phyloP scores from a whole-genome alignment of 1,284 basidiomycete genomes.

The Schizophyllum commune region DNA sequence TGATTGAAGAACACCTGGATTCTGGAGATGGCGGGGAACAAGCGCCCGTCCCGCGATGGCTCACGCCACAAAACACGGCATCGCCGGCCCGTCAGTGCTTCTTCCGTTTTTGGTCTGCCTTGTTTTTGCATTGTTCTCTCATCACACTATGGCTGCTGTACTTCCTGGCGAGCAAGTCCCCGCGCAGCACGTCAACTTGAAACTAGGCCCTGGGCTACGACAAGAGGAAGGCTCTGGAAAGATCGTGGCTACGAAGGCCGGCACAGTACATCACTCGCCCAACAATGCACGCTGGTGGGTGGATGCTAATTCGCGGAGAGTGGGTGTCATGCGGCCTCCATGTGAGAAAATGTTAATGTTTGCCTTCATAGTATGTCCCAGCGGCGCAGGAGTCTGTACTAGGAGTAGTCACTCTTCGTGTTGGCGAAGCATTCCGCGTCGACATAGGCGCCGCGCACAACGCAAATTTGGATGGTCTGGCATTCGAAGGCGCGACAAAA shows the following conservation, averaged over 20 bases:
- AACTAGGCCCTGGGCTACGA: conserved; percentile 69
- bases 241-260: conserved; percentile 52
- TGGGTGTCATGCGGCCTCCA: conserved; percentile 26
- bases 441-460: conserved; percentile 77
- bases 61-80: background rate
- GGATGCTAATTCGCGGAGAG: conserved; percentile 69
- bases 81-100: background rate
- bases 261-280: conserved; percentile 56
- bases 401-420: conserved; percentile 60
- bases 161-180: conserved; percentile 65
- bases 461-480: conserved; percentile 71
- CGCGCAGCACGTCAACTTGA: conserved; percentile 67
- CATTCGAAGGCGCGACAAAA: conserved; percentile 84
- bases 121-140: background rate
- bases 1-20: no score
- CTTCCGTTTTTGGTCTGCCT: background rate
- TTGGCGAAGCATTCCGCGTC: conserved; percentile 75
- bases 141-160: conserved; percentile 19
- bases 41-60: background rate
- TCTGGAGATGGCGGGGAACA: no score
- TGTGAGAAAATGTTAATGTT: background rate
- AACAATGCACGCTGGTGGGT: conserved; percentile 76
- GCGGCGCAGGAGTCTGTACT: conserved; percentile 76
- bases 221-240: conserved; percentile 13
- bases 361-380: conserved; percentile 62